Base-by-base conservation (phyloP, 2,329 filamentous ascomycete genomes). In the Sporothrix inflata region DNA sequence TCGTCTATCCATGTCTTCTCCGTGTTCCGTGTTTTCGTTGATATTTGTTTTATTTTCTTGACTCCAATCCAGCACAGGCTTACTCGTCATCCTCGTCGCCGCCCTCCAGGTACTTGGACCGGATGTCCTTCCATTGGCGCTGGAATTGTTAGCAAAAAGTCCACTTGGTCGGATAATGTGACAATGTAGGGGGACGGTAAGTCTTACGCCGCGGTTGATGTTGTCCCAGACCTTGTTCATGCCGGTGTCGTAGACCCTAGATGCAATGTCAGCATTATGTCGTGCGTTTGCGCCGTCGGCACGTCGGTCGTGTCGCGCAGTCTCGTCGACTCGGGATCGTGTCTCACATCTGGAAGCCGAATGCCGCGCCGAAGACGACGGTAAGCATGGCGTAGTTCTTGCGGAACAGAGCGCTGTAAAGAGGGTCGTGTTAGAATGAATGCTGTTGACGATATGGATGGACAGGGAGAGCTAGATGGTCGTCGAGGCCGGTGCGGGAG, bases 51-150 rank as follows among this genome's bases (percentile, higher is more conserved):
- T 19, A 45, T 5, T 3, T n/a, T 19, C 19, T 40, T 49, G 12
- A 19, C 34, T 8, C 27, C 12, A 11, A 24, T 47, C 24, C 38
- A 12, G 51, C 34, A 49, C 34, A 65, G 47, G 38, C 45, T 27
- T 84, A 82, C 79, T 91, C 90, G 75, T 91, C 88, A 76, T 90
- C 90, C 76, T 90, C 90, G 76, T 92, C 90, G 72, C 86, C 88
- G 73, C 87, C 86, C 84, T 92, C 84, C 79, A 97, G 83, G 84
- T 97, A 99, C 84, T 88, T 91, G 83, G 91, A 85, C 85, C 97
- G 95, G 86, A 99, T 98, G 83, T 99, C 96, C 89, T 98, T 98
- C 96, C 96, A 98, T 97, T 98, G 95, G 80, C 95, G 94, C 95
- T 98, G 80, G 77, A 76, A 60, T n/a, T 2, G 57, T 73, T 69